Evolutionary conservation across 2,329 filamentous ascomycete species (phyloP), one percentile per base, ranked within the genome.

Genomic region (Hypoxylon sp.): DNA sequence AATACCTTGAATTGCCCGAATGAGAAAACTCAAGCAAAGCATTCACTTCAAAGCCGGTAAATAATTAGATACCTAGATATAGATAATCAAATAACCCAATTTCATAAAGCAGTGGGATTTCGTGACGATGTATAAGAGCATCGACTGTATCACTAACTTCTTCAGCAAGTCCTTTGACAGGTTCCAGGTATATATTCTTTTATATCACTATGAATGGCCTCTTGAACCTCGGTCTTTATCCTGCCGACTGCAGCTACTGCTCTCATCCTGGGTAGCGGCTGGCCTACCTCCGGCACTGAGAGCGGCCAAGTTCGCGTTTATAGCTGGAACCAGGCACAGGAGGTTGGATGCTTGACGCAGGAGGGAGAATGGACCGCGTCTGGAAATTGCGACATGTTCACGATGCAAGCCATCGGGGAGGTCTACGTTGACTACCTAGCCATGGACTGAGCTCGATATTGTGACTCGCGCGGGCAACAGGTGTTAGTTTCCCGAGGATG

Each of bases 361-460:
- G 62, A 52, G 12, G 62, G 54, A 12, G 47, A 52, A 14, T 67
- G 64, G 60, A 63, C 64, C 8, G 64, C 51, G 6, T 63, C 64
- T 19, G 55, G 55, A 21, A 37, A 50, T 25, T 67, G 61, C 11
- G 60, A 58, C 14, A 57, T 37, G 19, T 57, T 67, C 32, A 61
- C 51, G 12, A 23, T 61, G 12, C 23, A 60, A 52, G 25, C 60
- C 2, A 19, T 62, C 11, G 60, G 46, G 8, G 43, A 29, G 12
- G 29, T 61, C 23, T 61, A 58, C 39, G 32, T 60, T 16, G 64
- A 63, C 39, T 25, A 23, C n/a, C n/a, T n/a, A n/a, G 5, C 19
- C 21, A 9, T 61, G 51, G 61, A 64, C 57, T 5, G 21, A 65
- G 46, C 57, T 61, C 16, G 39, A 61, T 19, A 52, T 65, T 19